Evolutionary conservation across 345 rosid genomes (phyloP), one percentile per base, ranked within the genome.

Genomic region (Eucalyptus cloeziana): DNA sequence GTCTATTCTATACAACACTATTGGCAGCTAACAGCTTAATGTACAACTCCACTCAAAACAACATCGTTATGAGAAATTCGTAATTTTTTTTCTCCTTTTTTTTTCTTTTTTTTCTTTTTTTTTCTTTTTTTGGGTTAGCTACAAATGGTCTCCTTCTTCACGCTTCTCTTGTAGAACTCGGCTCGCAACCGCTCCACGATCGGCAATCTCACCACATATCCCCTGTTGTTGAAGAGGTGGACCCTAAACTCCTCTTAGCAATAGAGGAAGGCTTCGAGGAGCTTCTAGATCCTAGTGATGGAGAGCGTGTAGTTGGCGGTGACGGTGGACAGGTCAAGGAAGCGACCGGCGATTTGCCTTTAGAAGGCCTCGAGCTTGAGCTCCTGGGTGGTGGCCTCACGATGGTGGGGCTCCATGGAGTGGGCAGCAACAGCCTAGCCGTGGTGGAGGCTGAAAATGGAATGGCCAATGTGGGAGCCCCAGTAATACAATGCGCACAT

Each of bases 401-500:
- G 45, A 50, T 24, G 21, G 8, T 58, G 60, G 52, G 86, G 67
- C 33, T 16, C 43, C 87, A 85, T 85, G 52, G 51, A 45, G 33
- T 25, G 33, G 52, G 50, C 31, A 52, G 49, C 64, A 45, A 30
- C 91, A 87, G 91, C 37, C 87, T 93, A 92, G 89, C 92, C 93
- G 54, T 94, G 93, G 83, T 91, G 91, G 87, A 93, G 90, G 89
- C 91, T 89, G 25, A 94, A 86, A 86, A 94, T 88, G 16, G 94
- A 91, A 89, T 94, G 92, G 40, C 94, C 60, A 51, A 93, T 43
- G 71, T 87, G 64, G 22, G 91, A 91, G 31, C 95, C 95, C n/a
- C 93, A 91, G 71, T 87, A 94, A 62, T 94, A 94, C 45, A 95
- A 92, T 0, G 94, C 94, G 87, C 94, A 96, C 96, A 94, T 95